phyloP scores from a whole-genome alignment of 148 eudicot species.

The Chenopodium quinoa region DNA sequence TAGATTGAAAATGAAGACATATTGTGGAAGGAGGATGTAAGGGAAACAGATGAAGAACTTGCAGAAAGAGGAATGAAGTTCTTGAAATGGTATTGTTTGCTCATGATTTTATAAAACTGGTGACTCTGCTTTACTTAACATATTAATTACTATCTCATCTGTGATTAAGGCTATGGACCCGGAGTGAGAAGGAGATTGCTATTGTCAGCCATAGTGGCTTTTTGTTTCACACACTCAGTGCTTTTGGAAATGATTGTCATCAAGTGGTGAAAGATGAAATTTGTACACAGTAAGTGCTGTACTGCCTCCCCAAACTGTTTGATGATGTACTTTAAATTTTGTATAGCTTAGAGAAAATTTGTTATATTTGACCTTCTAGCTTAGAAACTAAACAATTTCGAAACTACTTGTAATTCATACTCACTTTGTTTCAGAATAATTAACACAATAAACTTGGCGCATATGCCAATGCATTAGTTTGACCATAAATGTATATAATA shows the following conservation, averaged over 20 bases:
- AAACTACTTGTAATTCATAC: too few relatives aligned
- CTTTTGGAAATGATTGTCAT: constrained; percentile 84
- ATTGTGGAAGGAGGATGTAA: constrained; percentile 57
- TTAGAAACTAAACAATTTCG: too few relatives aligned
- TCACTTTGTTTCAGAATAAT: too few relatives aligned
- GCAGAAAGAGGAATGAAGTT: constrained; percentile 77
- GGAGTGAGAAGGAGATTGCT: constrained; percentile 86
- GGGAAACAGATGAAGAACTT: constrained; percentile 63
- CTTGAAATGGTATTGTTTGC: constrained; percentile 62
- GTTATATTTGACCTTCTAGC: too few relatives aligned
- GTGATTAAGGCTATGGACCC: constrained; percentile 66
- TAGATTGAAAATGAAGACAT: constrained; percentile 78
- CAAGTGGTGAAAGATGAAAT: constrained; percentile 56
- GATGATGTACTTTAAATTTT: background rate
- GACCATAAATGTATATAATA: too few relatives aligned
- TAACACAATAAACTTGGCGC: too few relatives aligned
- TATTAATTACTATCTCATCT: background rate
- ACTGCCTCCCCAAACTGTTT: background rate
- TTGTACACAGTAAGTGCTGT: constrained; percentile 52
- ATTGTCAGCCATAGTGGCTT: constrained; percentile 82
- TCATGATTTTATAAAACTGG: background rate
- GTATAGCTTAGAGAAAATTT: background rate
- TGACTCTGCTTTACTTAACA: background rate
- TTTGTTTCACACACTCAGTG: constrained; percentile 48
- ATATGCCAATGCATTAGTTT: too few relatives aligned